Conservation (phyloP, 768 basidiomycete genomes). For the Suillus subaureus region DNA sequence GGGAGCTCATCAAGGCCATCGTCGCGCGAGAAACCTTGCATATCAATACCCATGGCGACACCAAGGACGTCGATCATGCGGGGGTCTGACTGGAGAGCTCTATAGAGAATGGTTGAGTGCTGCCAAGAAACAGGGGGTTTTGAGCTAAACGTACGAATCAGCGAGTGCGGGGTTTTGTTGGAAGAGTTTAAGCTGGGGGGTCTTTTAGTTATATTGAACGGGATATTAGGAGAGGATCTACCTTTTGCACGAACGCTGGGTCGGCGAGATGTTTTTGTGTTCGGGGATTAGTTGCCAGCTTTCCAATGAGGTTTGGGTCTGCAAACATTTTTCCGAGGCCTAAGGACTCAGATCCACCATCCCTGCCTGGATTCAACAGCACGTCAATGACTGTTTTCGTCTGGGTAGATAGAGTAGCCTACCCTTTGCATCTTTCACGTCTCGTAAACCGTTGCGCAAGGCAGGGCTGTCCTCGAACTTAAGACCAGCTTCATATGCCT, state of each 20-base stretch:
- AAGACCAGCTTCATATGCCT: constrained; percentile 80
- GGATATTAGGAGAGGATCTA: constrained; percentile 21
- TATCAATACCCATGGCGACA: constrained; percentile 90
- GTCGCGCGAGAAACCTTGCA: constrained; percentile 81
- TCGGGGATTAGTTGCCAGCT: constrained; percentile 85
- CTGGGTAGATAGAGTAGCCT: constrained; percentile 14
- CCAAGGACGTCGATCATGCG: constrained; percentile 95
- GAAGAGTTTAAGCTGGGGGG: constrained; percentile 57
- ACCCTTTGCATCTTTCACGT: constrained; percentile 87
- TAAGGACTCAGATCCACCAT: constrained; percentile 44
- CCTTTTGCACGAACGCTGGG: constrained; percentile 77
- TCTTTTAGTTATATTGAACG: neutral
- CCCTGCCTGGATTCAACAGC: constrained; percentile 31
- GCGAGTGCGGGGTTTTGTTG: constrained; percentile 72
- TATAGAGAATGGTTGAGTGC: constrained; percentile 21
- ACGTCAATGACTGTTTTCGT: neutral
- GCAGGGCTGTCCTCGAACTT: constrained; percentile 82
- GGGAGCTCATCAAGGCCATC: constrained; percentile 85
- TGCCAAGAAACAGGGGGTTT: neutral
- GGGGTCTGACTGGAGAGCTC: constrained; percentile 68
- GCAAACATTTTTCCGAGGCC: constrained; percentile 78
- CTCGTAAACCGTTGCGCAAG: constrained; percentile 84
- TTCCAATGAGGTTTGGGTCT: constrained; percentile 82
- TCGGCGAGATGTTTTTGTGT: constrained; percentile 85
- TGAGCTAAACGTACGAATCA: constrained; percentile 43